phyloP scores from a whole-genome alignment of 257 asterid genomes.

The Salvia miltiorrhiza region DNA sequence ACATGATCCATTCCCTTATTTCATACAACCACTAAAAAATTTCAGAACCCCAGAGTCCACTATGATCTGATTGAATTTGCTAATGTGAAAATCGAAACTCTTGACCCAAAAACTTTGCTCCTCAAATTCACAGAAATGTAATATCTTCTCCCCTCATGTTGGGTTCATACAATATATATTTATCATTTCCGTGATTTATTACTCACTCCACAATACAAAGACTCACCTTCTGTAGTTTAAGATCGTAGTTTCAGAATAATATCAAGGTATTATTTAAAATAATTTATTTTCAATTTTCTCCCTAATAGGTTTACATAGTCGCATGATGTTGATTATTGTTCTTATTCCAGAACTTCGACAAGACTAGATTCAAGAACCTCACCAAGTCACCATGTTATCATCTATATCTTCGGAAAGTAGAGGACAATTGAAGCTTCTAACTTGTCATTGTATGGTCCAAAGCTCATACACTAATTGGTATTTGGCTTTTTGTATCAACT shows the following conservation, averaged over 20 bases:
- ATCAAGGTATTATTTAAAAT: background rate
- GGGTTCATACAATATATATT: background rate
- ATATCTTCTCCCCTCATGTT: background rate
- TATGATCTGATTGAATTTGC: background rate
- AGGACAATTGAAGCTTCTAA: background rate
- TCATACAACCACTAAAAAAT: background rate
- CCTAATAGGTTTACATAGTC: background rate
- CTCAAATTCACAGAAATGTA: too few relatives aligned
- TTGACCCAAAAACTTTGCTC: too few relatives aligned
- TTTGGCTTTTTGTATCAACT: background rate
- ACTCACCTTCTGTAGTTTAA: background rate
- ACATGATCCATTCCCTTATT: too few relatives aligned
- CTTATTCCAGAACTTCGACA: background rate
- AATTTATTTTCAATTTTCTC: background rate
- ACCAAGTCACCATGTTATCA: background rate
- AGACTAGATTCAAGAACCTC: background rate
- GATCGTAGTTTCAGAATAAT: background rate
- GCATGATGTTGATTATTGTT: background rate
- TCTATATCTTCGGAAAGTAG: background rate
- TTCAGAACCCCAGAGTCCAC: background rate
- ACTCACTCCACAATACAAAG: background rate
- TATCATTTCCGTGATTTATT: background rate
- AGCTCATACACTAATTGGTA: background rate
- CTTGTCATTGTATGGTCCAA: background rate
- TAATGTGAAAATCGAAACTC: too few relatives aligned